Base-by-base conservation (phyloP, 192 early-diverging fungal species). In the Coemansia asiatica region DNA sequence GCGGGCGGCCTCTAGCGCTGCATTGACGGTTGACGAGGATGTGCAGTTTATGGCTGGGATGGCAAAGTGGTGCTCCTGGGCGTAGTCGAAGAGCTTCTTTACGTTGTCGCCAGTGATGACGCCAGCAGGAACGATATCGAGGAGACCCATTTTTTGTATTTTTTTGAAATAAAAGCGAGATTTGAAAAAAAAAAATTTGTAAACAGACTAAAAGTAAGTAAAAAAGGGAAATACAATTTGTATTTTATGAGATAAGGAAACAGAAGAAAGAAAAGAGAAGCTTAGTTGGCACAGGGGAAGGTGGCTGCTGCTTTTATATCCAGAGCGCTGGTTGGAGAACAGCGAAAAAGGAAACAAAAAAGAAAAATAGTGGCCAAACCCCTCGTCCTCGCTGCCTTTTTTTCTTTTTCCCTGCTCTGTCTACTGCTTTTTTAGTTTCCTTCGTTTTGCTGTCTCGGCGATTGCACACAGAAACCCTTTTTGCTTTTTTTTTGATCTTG, bases 1-100 rank as follows among this genome's bases (percentile, higher is more conserved):
- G 72, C 94, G 90, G 27, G 95, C 95, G 79, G 95, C 93, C 85
- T 97, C 94, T 48, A 97, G 87, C 28, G 89, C 87, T 48, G 95
- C 95, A 65, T 95, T 97, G 82, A 95, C 64, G 61, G 94, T 94
- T 38, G 91, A 94, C 23, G 93, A 91, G 38, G 91, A 90, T 71
- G 93, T 96, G 88, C 93, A 94, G 86, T 97, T 97, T 85, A 97
- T 90, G 44, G 95, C 93, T 53, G 95, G 94, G 83, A 97, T 97
- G 69, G 95, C 95, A 66, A 94, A 97, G 29, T 85, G 72, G 78
- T 97, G 84, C 77, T 94, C 73, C 68, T 81, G 84, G 27, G 87
- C 87, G 58, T 89, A 92, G 64, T 87, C 69, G 61, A 91, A 89
- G 56, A 90, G 75, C 85, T 91, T 93, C 83, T 87, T 86, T 74